phyloP scores from a whole-genome alignment of 2,329 filamentous ascomycete species.

The Penicillium sp. region DNA sequence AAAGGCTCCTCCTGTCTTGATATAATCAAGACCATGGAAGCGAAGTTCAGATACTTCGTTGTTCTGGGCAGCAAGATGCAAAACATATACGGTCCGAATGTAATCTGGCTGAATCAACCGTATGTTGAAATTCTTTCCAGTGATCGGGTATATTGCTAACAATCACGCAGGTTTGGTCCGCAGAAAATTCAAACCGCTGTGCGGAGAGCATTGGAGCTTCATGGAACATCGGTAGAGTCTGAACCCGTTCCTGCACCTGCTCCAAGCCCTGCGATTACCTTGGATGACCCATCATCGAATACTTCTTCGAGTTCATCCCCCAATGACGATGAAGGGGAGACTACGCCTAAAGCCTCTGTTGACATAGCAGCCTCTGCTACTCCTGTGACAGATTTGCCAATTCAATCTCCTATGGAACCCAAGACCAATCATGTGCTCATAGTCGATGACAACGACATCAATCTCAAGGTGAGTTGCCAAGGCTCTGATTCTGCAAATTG shows the following conservation, averaged over 20 bases:
- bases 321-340: not conserved
- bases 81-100: slow-evolving; percentile 7
- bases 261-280: not conserved
- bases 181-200: slow-evolving; percentile 26
- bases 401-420: slow-evolving; percentile 8
- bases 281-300: not conserved
- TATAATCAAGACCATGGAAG: not conserved
- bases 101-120: slow-evolving; percentile 29
- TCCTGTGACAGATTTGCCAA: not conserved
- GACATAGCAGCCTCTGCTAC: not conserved
- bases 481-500: too few relatives aligned
- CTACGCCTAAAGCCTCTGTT: not conserved
- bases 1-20: slow-evolving; percentile 6
- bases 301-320: not conserved
- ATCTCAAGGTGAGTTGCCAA: slow-evolving; percentile 29
- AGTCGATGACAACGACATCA: slow-evolving; percentile 46
- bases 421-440: slow-evolving; percentile 31
- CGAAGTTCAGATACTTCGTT: slow-evolving; percentile 19
- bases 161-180: slow-evolving; percentile 24
- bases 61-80: slow-evolving; percentile 17
- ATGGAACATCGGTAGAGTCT: not conserved
- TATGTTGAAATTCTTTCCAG: slow-evolving; percentile 10
- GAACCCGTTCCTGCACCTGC: not conserved
- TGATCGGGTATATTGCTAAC: slow-evolving; percentile 9
- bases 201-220: slow-evolving; percentile 8